Evolutionary conservation across 345 rosid genomes (phyloP), one percentile per base, ranked within the genome.

Genomic region (Raphanus raphanistrum): DNA sequence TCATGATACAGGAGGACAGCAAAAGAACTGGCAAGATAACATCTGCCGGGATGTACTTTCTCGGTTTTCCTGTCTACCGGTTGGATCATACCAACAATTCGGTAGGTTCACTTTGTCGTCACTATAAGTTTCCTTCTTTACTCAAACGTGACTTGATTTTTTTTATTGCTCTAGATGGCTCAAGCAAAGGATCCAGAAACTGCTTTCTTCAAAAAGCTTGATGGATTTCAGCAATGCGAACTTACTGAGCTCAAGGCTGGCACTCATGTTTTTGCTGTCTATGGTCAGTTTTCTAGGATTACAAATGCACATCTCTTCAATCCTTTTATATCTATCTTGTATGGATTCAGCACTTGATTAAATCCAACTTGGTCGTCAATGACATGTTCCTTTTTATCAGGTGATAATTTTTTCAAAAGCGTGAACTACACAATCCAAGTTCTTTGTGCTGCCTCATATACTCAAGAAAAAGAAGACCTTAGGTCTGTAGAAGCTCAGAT

Each of bases 31-130:
- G 96, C 36, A 93, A 90, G 77, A 82, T 87, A 76, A 88, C 93
- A 76, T 87, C 96, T 76, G 98, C 99, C 29, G 99, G 99, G 78
- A 89, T 91, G 98, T 93, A 89, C 86, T 96, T 96, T 83, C 93
- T 96, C 59, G 91, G 97, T 63, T 96, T 93, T 72, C 97, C 99
- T 36, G 97, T 93, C 67, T 96, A 96, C 80, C 90, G 89, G 65
- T 83, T 91, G 73, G 98, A 96, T 82, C 97, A 88, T 68, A 84
- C 92, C 33, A 85, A 79, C 75, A 89, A 88, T 84, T 86, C 87
- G 72, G 99, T 96, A 72, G 80, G 93, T 77, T 79, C 58, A 52
- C 72, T 63, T 38, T 64, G 71, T 66, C 70, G 71, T 66, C 70
- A 68, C 64, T 26, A 35, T 74, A 35, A 75, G 72, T 72, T 65